Evolutionary conservation across 1,139 yeast species (phyloP).

Genomic region (Pneumocystis carinii): DNA sequence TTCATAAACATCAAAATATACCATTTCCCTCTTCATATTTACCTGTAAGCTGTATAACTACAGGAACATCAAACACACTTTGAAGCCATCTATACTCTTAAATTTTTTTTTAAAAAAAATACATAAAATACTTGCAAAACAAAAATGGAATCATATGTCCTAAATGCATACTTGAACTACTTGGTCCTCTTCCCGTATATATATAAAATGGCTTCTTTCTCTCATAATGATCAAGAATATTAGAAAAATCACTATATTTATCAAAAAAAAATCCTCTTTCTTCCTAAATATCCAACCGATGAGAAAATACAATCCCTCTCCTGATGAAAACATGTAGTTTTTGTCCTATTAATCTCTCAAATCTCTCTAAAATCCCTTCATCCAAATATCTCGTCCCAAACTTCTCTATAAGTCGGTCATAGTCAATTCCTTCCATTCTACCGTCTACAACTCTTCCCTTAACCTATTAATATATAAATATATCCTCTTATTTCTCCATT

Average conservation of each 20-base stretch:
- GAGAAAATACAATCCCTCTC: slow-evolving; percentile 86
- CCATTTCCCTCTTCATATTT: background rate
- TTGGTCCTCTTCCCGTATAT: slow-evolving; percentile 97
- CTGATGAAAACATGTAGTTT: slow-evolving; percentile 86
- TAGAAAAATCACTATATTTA: slow-evolving; percentile 40
- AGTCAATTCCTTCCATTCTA: slow-evolving; percentile 72
- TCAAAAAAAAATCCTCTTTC: background rate
- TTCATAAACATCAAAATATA: background rate
- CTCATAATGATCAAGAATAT: slow-evolving; percentile 76
- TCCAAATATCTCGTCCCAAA: slow-evolving; percentile 75
- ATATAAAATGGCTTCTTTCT: slow-evolving; percentile 89
- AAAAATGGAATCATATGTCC: slow-evolving; percentile 95
- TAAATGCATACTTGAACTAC: slow-evolving; percentile 85
- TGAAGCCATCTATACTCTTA: slow-evolving; percentile 53
- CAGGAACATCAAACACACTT: slow-evolving; percentile 93
- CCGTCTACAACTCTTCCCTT: slow-evolving; percentile 98
- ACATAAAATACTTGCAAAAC: slow-evolving; percentile 46
- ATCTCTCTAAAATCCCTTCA: slow-evolving; percentile 57
- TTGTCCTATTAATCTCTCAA: slow-evolving; percentile 69
- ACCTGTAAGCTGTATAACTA: slow-evolving; percentile 74
- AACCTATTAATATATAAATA: slow-evolving; percentile 96
- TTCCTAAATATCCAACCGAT: slow-evolving; percentile 31
- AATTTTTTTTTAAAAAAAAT: background rate
- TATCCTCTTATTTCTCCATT: slow-evolving; percentile 38
- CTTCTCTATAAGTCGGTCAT: slow-evolving; percentile 67